Conservation (phyloP, 2,329 filamentous ascomycete genomes). For the Xylariaceae sp. region DNA sequence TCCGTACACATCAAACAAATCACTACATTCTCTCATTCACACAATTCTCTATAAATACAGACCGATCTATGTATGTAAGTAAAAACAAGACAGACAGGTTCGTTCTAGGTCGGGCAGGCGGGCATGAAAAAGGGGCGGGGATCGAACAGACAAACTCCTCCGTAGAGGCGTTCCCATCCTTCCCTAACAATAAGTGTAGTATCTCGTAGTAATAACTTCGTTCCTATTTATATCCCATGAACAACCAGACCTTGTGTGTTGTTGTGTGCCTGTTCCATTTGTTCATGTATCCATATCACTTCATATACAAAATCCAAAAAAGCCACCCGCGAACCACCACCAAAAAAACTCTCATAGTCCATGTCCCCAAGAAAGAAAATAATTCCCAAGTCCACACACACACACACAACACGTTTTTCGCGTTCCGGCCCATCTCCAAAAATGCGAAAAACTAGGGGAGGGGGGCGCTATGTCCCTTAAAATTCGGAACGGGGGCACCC, state of each 20-base stretch:
- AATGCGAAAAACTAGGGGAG: constrained; percentile 4
- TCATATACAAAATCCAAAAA: too few species aligned
- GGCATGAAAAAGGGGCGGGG: too few species aligned
- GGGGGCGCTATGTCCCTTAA: too few species aligned
- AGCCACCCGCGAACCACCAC: too few species aligned
- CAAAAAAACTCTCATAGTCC: neutral
- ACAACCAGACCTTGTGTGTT: too few species aligned
- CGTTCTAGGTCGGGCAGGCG: too few species aligned
- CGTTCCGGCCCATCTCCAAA: neutral
- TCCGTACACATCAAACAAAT: too few species aligned
- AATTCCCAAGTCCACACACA: neutral
- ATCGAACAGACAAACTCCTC: neutral
- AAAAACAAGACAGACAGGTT: too few species aligned
- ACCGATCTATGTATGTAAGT: neutral
- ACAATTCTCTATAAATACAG: neutral
- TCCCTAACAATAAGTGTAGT: neutral
- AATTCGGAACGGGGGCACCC: too few species aligned
- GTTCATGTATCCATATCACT: neutral
- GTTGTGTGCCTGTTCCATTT: neutral
- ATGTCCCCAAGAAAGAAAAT: constrained; percentile 3
- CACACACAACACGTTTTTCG: too few species aligned
- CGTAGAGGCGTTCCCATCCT: neutral
- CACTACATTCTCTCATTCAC: too few species aligned
- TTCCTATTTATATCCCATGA: too few species aligned
- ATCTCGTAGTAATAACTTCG: neutral